Evolutionary conservation across 306 rosid genomes (phyloP).

Genomic region (Purshia tridentata): DNA sequence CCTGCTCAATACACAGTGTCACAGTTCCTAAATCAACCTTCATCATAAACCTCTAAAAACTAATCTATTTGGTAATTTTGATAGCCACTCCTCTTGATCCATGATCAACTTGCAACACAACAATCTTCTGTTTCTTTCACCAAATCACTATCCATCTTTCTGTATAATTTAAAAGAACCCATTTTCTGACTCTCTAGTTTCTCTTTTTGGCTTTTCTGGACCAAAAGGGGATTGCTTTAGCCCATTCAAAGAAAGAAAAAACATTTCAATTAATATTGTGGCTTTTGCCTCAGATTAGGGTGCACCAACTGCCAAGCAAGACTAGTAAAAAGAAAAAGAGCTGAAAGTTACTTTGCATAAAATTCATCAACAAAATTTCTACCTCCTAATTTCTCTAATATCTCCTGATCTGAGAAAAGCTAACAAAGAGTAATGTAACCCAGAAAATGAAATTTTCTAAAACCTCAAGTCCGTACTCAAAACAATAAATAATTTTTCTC

Average conservation of each 20-base stretch:
- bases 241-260: neutral
- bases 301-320: neutral
- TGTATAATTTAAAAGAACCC: neutral
- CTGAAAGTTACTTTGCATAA: too few species aligned
- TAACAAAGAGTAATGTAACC: neutral
- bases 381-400: neutral
- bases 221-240: neutral
- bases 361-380: neutral
- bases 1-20: too few species aligned
- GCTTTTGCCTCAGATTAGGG: neutral
- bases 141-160: neutral
- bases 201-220: neutral
- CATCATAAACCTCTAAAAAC: neutral
- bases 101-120: neutral
- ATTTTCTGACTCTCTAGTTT: neutral
- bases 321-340: neutral
- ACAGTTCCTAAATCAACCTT: neutral
- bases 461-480: conserved; percentile 12
- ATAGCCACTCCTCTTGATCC: neutral
- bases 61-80: neutral
- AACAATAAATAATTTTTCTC: conserved; percentile 9
- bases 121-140: neutral
- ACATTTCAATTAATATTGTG: neutral
- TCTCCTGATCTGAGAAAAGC: neutral
- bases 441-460: neutral